These are phyloP conservation scores for Tremellales sp. DNA, from an alignment of 1,284 basidiomycete species.

Conservation along the genomic window DNA sequence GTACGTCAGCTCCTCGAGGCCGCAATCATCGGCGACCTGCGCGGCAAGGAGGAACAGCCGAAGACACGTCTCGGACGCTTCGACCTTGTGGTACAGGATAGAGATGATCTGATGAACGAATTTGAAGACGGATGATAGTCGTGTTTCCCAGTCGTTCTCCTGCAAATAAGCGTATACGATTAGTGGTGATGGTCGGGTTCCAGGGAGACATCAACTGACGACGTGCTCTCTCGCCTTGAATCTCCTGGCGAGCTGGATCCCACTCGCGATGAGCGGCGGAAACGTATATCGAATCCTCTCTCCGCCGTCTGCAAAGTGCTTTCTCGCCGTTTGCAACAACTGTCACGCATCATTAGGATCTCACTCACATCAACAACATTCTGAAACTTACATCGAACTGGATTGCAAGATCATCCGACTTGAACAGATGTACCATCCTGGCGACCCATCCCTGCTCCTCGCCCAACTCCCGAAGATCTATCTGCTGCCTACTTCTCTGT, in stretches of 20 bases:
- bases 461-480: conserved; percentile 81
- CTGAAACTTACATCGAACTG: conserved; percentile 71
- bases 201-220: no score
- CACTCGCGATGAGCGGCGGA: conserved; percentile 84
- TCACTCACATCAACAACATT: conserved; percentile 2
- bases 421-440: conserved; percentile 90
- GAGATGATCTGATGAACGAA: conserved; percentile 87
- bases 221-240: conserved; percentile 66
- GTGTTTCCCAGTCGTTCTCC: conserved; percentile 79
- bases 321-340: conserved; percentile 82
- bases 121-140: conserved; percentile 78
- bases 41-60: conserved; percentile 90
- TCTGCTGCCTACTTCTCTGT: conserved; percentile 55
- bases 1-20: conserved; percentile 88
- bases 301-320: conserved; percentile 82
- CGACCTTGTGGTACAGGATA: conserved; percentile 84
- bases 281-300: conserved; percentile 92
- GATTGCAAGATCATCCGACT: conserved; percentile 71
- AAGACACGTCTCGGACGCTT: conserved; percentile 81
- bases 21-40: conserved; percentile 86
- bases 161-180: no score
- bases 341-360: conserved; percentile 37
- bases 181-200: no score
- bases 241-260: conserved; percentile 81
- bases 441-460: conserved; percentile 98